These are phyloP conservation scores for Teratosphaeriaceae sp. DNA, from an alignment of 2,329 filamentous ascomycete genomes.

Conservation along the genomic window DNA sequence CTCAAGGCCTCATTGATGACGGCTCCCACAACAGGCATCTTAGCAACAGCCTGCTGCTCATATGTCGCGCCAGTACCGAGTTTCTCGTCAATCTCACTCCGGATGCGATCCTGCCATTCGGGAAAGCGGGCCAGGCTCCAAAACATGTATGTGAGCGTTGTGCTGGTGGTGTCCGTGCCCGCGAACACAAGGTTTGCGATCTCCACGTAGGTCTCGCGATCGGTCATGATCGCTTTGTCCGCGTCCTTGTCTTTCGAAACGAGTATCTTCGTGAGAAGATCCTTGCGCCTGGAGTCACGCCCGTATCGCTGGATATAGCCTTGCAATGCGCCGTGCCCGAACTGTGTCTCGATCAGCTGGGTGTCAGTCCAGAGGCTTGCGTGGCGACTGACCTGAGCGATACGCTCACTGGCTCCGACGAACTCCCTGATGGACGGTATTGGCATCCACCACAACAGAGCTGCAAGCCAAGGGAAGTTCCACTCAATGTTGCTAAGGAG, in stretches of 20 bases:
- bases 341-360: background rate
- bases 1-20: slow-evolving; percentile 32
- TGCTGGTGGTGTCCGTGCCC: slow-evolving; percentile 31
- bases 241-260: background rate
- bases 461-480: background rate
- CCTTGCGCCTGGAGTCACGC: slow-evolving; percentile 1
- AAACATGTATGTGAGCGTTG: slow-evolving; percentile 33
- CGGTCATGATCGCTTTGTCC: background rate
- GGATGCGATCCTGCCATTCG: slow-evolving; percentile 20
- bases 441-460: background rate
- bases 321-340: background rate
- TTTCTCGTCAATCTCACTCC: slow-evolving; percentile 20
- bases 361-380: background rate
- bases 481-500: background rate
- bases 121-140: slow-evolving; percentile 28
- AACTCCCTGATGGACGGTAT: background rate
- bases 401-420: background rate
- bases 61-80: background rate
- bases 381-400: background rate
- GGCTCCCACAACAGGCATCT: slow-evolving; percentile 25
- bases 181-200: slow-evolving; percentile 4
- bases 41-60: background rate
- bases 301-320: slow-evolving; percentile 1
- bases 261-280: slow-evolving; percentile 4
- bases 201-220: slow-evolving; percentile 6